Base-by-base conservation (phyloP, 2,329 filamentous ascomycete genomes). In the Aspergillus niger region DNA sequence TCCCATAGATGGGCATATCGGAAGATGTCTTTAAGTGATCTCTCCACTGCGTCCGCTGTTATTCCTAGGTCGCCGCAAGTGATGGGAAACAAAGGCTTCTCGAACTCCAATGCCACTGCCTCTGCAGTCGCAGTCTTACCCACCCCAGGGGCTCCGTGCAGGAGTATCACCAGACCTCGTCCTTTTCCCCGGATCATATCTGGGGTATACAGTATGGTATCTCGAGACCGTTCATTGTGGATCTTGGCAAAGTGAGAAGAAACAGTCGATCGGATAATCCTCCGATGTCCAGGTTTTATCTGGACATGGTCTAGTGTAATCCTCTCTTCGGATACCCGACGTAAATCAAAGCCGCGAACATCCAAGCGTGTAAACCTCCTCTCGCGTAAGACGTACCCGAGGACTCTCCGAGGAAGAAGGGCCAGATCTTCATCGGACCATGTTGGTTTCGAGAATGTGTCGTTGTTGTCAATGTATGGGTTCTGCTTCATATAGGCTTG, bases 31-130 rank as follows among this genome's bases (percentile, higher is more conserved):
- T 73, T 76, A 1, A 82, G 71, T 0, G 70, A 73, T 0, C 61
- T 61, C 66, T 82, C 80, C 2, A 82, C 77, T 1, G 79, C 74
- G 3, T 71, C 63, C 0, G 81, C 76, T 0, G 75, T 77, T n/a
- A 78, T 67, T 13, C 80, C 78, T 0, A 81, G 74, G 58, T 83
- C 80, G 49, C 82, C 81, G 10, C 80, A 83, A 0, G 81, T 83
- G 55, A 85, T 81, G 7, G 76, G 74, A 48, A 82, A 56, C 8
- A 60, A 36, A 11, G 58, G 58, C 8, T 48, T 55, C 28, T 50
- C 49, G 13, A 54, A 38, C 22, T 32, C 43, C 22, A 49, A 15
- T 5, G 57, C 51, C 22, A 59, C 41, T 3, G 28, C 51, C 15
- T 59, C 58, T 20, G 58, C 58, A 2, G 58, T 60, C 3, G 52